These are phyloP conservation scores for Cystoderma amianthinum DNA, from an alignment of 768 basidiomycete genomes.

Conservation along the genomic window DNA sequence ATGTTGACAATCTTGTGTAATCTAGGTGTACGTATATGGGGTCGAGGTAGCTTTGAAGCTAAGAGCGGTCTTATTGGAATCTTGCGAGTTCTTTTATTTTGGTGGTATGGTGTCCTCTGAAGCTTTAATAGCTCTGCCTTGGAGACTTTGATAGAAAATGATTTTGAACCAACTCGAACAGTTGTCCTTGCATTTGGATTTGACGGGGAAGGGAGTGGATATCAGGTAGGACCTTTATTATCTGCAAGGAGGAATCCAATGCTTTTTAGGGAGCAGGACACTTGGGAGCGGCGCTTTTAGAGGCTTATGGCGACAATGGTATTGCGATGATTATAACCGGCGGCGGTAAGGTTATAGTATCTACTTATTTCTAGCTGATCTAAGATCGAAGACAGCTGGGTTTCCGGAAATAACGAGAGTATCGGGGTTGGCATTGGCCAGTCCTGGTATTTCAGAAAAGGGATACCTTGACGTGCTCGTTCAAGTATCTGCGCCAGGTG, in stretches of 20 bases:
- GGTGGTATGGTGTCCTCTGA: no score
- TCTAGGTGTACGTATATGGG: slow-evolving; percentile 44
- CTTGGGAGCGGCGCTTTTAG: not conserved
- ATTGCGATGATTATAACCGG: slow-evolving; percentile 1
- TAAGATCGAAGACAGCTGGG: no score
- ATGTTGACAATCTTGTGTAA: no score
- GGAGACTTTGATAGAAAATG: slow-evolving; percentile 7
- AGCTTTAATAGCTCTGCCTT: slow-evolving; percentile 7
- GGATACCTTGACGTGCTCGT: slow-evolving; percentile 60
- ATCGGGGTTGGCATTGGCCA: slow-evolving; percentile 52
- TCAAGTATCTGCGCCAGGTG: slow-evolving; percentile 66
- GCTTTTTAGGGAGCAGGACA: slow-evolving; percentile 1
- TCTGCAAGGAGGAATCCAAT: not conserved
- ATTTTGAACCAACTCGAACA: slow-evolving; percentile 2
- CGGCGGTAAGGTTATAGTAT: no score
- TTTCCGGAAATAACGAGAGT: no score
- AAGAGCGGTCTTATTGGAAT: slow-evolving; percentile 26
- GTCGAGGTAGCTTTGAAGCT: slow-evolving; percentile 42
- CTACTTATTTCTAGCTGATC: no score
- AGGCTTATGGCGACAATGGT: slow-evolving; percentile 1
- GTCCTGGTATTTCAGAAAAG: slow-evolving; percentile 66
- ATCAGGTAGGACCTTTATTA: not conserved
- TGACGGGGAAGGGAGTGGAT: slow-evolving; percentile 2
- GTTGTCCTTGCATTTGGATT: slow-evolving; percentile 2
- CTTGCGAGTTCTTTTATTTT: slow-evolving; percentile 15